Evolutionary conservation across 129 eudicot genomes (phyloP).

Genomic region (Flaveria brownii): DNA sequence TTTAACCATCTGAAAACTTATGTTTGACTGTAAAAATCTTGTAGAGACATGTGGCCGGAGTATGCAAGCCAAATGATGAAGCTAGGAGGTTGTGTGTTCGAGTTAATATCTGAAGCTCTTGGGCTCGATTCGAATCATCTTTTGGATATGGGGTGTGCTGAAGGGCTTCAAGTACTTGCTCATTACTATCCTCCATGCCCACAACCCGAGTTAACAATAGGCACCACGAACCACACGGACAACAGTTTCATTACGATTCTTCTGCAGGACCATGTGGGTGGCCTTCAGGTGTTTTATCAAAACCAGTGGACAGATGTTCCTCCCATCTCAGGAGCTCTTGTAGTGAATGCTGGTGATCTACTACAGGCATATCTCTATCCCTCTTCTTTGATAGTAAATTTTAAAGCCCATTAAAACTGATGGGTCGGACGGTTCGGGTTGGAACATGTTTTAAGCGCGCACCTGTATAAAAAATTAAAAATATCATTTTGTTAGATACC

Average conservation of each 20-base stretch:
- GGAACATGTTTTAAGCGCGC: too few species aligned
- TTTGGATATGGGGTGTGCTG: slow-evolving; percentile 40
- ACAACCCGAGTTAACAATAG: slow-evolving; percentile 43
- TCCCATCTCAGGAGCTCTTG: slow-evolving; percentile 43
- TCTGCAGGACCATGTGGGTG: slow-evolving; percentile 55
- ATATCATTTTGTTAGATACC: too few species aligned
- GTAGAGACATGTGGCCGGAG: slow-evolving; percentile 39
- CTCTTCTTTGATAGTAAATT: neutral
- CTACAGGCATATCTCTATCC: slow-evolving; percentile 41
- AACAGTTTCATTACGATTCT: slow-evolving; percentile 45
- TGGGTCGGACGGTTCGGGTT: too few species aligned
- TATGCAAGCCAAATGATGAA: slow-evolving; percentile 32
- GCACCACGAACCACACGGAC: slow-evolving; percentile 38
- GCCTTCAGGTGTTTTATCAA: slow-evolving; percentile 45
- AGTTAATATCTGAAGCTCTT: slow-evolving; percentile 54
- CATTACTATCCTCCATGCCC: slow-evolving; percentile 56
- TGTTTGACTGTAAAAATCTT: neutral
- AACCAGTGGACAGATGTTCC: slow-evolving; percentile 53
- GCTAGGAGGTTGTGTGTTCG: slow-evolving; percentile 37
- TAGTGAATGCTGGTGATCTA: slow-evolving; percentile 46
- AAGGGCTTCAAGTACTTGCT: slow-evolving; percentile 36
- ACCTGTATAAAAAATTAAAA: too few species aligned
- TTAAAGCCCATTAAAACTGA: too few species aligned
- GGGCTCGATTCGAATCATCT: slow-evolving; percentile 40
- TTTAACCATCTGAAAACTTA: neutral